Percentiles rank a stretch among this genome's conserved stretches.
These are phyloP conservation scores for Xylaria flabelliformis DNA, from an alignment of 495 filamentous ascomycete species.

Conservation along the genomic window DNA sequence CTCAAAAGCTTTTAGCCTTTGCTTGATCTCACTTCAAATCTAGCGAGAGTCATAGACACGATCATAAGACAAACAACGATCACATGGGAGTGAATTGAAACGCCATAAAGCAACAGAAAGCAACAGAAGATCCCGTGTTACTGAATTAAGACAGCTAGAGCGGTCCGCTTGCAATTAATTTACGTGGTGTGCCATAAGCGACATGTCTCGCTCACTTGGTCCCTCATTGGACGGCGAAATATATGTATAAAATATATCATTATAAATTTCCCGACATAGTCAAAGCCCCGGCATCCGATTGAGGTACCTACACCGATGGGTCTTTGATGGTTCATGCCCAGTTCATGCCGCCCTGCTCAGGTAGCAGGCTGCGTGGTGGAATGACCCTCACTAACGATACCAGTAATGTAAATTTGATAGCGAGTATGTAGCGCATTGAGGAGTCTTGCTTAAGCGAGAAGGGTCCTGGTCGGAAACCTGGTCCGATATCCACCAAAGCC, in stretches of 20 bases:
- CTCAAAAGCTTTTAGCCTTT: background rate
- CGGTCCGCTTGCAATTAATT: background rate
- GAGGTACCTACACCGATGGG: background rate
- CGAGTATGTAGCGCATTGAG: background rate
- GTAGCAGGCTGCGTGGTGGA: constrained; percentile 12
- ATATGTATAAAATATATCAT: background rate
- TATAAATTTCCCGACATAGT: background rate
- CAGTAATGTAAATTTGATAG: background rate
- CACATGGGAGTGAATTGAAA: background rate
- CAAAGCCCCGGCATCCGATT: constrained; percentile 14
- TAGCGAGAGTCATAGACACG: background rate
- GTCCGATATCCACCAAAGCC: background rate
- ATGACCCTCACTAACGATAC: background rate
- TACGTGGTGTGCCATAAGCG: background rate
- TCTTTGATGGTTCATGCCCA: background rate
- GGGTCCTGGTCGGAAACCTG: background rate
- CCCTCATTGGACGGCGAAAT: background rate
- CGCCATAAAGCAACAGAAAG: constrained; percentile 8
- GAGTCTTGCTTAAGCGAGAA: constrained; percentile 8
- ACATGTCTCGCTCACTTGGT: background rate
- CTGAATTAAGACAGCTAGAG: background rate
- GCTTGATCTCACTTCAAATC: background rate
- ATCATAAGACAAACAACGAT: background rate
- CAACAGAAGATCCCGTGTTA: constrained; percentile 15
- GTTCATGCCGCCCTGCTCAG: background rate